A percentile compares a stretch with the other conserved stretches of the same genome.
Evolutionary conservation across 768 basidiomycete species (phyloP).

Genomic region (Auricularia sp.): DNA sequence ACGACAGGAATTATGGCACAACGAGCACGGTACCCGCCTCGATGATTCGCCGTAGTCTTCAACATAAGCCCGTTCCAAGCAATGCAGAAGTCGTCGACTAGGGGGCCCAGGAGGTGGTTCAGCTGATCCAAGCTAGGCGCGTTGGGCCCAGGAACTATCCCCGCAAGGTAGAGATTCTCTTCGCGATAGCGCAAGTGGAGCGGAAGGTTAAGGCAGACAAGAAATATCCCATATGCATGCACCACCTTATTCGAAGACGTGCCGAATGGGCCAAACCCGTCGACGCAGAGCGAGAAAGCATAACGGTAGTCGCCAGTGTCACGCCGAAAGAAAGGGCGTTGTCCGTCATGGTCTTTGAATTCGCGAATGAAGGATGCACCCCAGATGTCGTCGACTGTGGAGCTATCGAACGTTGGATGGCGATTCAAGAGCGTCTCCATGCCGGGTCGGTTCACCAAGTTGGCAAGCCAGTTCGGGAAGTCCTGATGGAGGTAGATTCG

Average conservation of each 20-base stretch:
- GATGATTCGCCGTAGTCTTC: conserved; percentile 9
- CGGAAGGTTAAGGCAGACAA: conserved; percentile 27
- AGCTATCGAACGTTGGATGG: conserved; percentile 9
- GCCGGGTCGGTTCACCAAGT: conserved; percentile 17
- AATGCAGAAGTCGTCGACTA: conserved; percentile 20
- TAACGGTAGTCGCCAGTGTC: conserved; percentile 17
- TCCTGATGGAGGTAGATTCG: conserved; percentile 6
- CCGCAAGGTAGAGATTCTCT: conserved; percentile 25
- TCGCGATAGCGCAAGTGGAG: conserved; percentile 20
- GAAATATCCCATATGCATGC: conserved; percentile 13
- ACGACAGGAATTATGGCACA: conserved; percentile 14
- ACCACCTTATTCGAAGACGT: neutral
- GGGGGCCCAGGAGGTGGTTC: conserved; percentile 23
- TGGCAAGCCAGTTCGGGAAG: conserved; percentile 22
- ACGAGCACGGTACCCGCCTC: conserved; percentile 8
- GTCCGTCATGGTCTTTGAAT: conserved; percentile 20
- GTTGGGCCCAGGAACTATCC: conserved; percentile 24
- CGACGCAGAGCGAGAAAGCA: conserved; percentile 1
- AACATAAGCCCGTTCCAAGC: conserved; percentile 14
- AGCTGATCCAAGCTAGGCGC: conserved; percentile 21
- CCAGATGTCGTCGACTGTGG: conserved; percentile 19
- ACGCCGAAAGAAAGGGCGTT: conserved; percentile 14
- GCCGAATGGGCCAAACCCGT: conserved; percentile 1
- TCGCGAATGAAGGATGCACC: conserved; percentile 16
- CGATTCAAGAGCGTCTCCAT: conserved; percentile 20